phyloP scores from a whole-genome alignment of 2,329 filamentous ascomycete genomes.

The Pseudogymnoascus sp. region DNA sequence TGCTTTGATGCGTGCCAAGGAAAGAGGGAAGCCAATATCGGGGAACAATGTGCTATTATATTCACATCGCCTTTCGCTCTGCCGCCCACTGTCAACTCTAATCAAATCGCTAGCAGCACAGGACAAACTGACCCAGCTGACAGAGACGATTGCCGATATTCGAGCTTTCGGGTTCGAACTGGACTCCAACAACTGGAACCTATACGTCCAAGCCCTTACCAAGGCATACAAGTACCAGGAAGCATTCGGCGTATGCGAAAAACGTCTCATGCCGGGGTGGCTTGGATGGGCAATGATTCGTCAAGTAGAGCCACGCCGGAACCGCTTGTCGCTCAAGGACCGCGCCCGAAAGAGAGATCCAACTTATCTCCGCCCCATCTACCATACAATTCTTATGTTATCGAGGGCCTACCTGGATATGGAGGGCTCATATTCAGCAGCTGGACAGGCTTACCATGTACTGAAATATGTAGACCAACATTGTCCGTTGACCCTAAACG shows the following conservation, averaged over 20 bases:
- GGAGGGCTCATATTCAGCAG: slow-evolving; percentile 25
- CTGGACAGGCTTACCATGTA: slow-evolving; percentile 19
- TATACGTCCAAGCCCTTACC: slow-evolving; percentile 63
- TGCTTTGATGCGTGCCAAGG: slow-evolving; percentile 48
- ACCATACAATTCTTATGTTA: slow-evolving; percentile 28
- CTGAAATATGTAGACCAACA: slow-evolving; percentile 25
- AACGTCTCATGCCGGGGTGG: slow-evolving; percentile 71
- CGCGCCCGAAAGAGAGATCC: slow-evolving; percentile 22
- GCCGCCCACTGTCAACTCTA: slow-evolving; percentile 40
- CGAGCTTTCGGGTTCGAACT: slow-evolving; percentile 62
- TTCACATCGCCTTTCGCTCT: slow-evolving; percentile 36
- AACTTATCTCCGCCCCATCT: slow-evolving; percentile 26
- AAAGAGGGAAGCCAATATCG: slow-evolving; percentile 33
- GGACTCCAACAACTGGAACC: slow-evolving; percentile 75
- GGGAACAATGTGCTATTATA: slow-evolving; percentile 20
- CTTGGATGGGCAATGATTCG: slow-evolving; percentile 56
- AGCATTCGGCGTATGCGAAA: slow-evolving; percentile 71
- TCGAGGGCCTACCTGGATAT: slow-evolving; percentile 26
- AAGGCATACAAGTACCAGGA: slow-evolving; percentile 51
- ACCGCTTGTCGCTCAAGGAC: slow-evolving; percentile 24
- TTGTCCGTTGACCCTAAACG: slow-evolving; percentile 28
- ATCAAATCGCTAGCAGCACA: slow-evolving; percentile 47
- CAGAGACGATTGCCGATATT: slow-evolving; percentile 45
- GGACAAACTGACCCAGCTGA: slow-evolving; percentile 46
- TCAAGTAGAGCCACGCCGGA: slow-evolving; percentile 21